Evolutionary conservation across 2,329 filamentous ascomycete species (phyloP).

Genomic region (Graphilbum fragrans): DNA sequence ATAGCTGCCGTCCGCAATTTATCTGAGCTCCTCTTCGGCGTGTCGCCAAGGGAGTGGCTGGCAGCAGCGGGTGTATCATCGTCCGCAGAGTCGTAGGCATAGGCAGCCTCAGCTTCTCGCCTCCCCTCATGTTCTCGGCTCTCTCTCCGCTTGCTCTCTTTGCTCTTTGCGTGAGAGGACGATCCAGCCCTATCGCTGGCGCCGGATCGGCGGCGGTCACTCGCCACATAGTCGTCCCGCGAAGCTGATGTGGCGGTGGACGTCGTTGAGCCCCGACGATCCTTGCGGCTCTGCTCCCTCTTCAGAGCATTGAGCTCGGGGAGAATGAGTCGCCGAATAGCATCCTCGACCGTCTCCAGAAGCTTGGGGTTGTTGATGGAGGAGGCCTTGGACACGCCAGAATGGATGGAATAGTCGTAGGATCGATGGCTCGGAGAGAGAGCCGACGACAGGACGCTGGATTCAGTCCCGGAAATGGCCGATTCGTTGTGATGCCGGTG

Average conservation of each 20-base stretch:
- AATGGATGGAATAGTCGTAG: constrained; percentile 39
- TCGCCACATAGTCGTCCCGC: constrained; percentile 39
- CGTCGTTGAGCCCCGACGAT: constrained; percentile 51
- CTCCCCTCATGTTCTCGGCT: constrained; percentile 40
- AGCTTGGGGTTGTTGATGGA: constrained; percentile 89
- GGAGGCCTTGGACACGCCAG: constrained; percentile 39
- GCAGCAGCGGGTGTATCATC: not conserved
- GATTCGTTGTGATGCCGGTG: constrained; percentile 39
- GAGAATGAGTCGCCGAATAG: constrained; percentile 77
- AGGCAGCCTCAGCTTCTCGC: constrained; percentile 35
- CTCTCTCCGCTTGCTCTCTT: constrained; percentile 25
- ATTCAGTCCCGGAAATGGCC: constrained; percentile 38
- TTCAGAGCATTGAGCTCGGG: constrained; percentile 88
- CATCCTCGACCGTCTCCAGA: constrained; percentile 84
- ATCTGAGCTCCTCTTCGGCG: constrained; percentile 31
- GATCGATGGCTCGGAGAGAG: constrained; percentile 42
- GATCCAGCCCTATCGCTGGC: constrained; percentile 34
- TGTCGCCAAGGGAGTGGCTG: constrained; percentile 22
- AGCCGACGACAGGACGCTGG: constrained; percentile 41
- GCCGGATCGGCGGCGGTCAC: constrained; percentile 49
- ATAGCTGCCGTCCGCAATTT: constrained; percentile 30
- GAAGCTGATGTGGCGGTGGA: constrained; percentile 44
- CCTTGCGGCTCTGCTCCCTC: constrained; percentile 72
- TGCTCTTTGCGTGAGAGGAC: constrained; percentile 1
- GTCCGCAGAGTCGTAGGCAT: constrained; percentile 27